Evolutionary conservation across 2,329 filamentous ascomycete genomes (phyloP).

Genomic region (Fusarium continuum): DNA sequence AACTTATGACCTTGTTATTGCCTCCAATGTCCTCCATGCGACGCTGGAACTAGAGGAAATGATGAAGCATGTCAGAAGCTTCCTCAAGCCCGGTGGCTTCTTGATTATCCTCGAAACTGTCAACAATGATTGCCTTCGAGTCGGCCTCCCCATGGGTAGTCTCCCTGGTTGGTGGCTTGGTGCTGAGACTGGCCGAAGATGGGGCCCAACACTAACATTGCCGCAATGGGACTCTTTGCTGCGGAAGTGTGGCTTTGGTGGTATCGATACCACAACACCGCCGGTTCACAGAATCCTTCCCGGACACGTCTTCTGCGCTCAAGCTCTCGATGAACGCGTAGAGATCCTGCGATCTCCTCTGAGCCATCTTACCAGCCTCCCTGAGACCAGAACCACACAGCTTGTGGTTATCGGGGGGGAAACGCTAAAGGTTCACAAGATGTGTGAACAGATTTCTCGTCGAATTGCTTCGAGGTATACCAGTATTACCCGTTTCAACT

Average conservation of each 20-base stretch:
- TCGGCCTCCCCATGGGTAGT: not conserved
- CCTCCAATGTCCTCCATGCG: conserved; percentile 48
- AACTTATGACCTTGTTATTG: conserved; percentile 51
- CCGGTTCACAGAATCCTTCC: not conserved
- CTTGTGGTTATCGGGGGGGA: no score
- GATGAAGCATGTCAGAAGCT: conserved; percentile 6
- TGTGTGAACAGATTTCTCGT: no score
- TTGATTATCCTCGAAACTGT: conserved; percentile 23
- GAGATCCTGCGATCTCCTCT: not conserved
- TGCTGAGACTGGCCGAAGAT: not conserved
- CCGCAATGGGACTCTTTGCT: conserved; percentile 1
- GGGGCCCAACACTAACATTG: not conserved
- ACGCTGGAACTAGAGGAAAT: conserved; percentile 38
- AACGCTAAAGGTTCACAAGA: no score
- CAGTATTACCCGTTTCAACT: no score
- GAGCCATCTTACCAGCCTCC: no score
- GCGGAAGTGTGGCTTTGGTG: not conserved
- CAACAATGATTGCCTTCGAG: not conserved
- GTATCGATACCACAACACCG: not conserved
- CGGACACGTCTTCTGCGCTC: not conserved
- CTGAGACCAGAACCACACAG: no score
- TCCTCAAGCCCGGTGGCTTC: conserved; percentile 43
- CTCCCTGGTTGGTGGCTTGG: conserved; percentile 19
- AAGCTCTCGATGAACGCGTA: not conserved
- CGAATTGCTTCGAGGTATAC: no score